Base-by-base conservation (phyloP, 306 rosid genomes). In the Dicorynia guianensis region DNA sequence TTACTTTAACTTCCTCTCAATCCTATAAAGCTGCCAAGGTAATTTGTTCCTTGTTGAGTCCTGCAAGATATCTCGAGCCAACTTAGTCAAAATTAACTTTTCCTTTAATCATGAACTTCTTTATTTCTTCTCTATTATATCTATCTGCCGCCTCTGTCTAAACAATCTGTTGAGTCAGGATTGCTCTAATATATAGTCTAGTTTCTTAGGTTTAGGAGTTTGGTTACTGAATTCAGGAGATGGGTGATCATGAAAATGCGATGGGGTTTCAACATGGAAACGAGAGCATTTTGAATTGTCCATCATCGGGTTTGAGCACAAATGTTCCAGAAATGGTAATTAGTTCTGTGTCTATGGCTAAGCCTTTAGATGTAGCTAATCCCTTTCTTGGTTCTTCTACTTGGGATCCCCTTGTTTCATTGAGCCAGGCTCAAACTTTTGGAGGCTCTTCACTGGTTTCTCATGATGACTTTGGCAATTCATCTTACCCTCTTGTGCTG, bases 351-450 rank as follows among this genome's bases (percentile, higher is more conserved):
- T 67, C 91, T 42, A 66, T 86, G 74, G 76, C 79, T 71, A 87
- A 75, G 83, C 84, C 90, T 76, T 71, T 89, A 49, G 74, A 74
- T 48, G 87, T 57, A 40, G 68, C 85, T 70, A 82, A 84, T 55
- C 86, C 83, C 53, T 88, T 88, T 83, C 84, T 81, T 67, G 85
- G 81, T 69, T 82, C 97, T 67, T 84, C 94, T 71, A 85, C 82
- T 75, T 93, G 97, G 97, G 96, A 88, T 85, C 90, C 92, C 11
- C 76, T 90, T 75, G 86, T 80, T 80, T 82, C 93, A 5, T 56
- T 86, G 85, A 77, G 71, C 65, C 89, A 85, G 58, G 72, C 59
- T 82, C 92, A 84, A 76, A 82, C 69, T 73, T 83, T 86, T 77
- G 89, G 85, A 82, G 81, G 80, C 67, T 78, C 89, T 81, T 64